A percentile compares a stretch with the other conserved stretches of the same genome.
phyloP scores from a whole-genome alignment of 169 alveolate genomes.

The Besnoitia besnoiti region DNA sequence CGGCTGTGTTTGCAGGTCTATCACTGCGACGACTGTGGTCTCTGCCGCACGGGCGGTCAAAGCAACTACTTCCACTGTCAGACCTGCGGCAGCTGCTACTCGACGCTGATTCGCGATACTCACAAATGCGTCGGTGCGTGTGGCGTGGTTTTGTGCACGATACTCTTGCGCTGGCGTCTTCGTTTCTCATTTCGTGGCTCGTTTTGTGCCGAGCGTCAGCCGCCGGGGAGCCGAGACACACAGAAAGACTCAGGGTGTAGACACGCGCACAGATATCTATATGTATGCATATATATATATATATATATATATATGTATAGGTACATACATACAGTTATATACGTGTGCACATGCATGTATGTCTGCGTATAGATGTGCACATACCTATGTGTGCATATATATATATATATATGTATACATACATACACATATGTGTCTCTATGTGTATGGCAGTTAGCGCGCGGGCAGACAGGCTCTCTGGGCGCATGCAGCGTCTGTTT shows the following conservation, averaged over 20 bases:
- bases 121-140: conserved; percentile 73
- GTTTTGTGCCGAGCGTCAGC: background rate
- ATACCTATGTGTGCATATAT: background rate
- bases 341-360: too few species aligned
- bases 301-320: background rate
- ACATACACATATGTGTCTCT: background rate
- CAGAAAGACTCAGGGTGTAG: too few species aligned
- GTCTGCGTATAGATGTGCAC: too few species aligned
- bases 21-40: conserved; percentile 86
- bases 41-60: conserved; percentile 84
- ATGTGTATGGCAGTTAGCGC: background rate
- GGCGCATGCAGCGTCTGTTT: background rate
- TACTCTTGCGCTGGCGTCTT: background rate
- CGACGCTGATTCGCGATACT: conserved; percentile 58
- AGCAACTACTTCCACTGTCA: conserved; percentile 82
- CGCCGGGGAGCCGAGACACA: background rate
- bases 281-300: background rate
- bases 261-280: too few species aligned
- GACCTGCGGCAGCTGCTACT: conserved; percentile 76
- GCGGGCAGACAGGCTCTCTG: background rate
- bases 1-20: too few species aligned
- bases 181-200: background rate
- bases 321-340: background rate
- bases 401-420: background rate
- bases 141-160: background rate